phyloP scores from a whole-genome alignment of 2,329 filamentous ascomycete species.

The Zalaria sp. region DNA sequence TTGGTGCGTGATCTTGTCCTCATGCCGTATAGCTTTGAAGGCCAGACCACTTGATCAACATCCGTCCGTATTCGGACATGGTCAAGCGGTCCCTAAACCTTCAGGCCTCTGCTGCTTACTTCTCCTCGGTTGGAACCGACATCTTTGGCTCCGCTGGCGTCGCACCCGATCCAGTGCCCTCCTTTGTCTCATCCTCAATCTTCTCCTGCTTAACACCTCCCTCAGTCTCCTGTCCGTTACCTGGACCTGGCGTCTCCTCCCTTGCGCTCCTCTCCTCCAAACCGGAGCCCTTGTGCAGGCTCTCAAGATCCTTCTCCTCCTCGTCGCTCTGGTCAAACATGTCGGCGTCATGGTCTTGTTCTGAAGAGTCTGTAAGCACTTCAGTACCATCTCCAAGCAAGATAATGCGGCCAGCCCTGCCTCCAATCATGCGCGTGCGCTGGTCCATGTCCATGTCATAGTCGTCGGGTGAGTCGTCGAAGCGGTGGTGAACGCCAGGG shows the following conservation, averaged over 20 bases:
- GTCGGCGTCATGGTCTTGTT: slow-evolving; percentile 50
- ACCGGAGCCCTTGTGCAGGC: slow-evolving; percentile 53
- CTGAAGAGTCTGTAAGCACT: slow-evolving; percentile 69
- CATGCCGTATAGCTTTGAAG: too few species aligned
- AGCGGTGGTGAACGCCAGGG: slow-evolving; percentile 34
- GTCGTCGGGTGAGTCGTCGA: slow-evolving; percentile 38
- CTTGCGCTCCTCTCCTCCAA: slow-evolving; percentile 23
- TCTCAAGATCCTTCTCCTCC: slow-evolving; percentile 63
- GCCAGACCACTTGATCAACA: too few species aligned
- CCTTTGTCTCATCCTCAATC: slow-evolving; percentile 14
- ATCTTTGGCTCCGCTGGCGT: slow-evolving; percentile 16
- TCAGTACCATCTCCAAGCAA: slow-evolving; percentile 91
- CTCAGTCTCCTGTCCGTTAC: neutral
- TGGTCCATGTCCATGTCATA: slow-evolving; percentile 63
- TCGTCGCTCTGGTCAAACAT: slow-evolving; percentile 65
- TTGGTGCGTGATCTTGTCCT: too few species aligned
- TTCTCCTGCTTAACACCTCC: slow-evolving; percentile 15
- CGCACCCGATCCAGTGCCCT: slow-evolving; percentile 4
- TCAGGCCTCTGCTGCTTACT: too few species aligned
- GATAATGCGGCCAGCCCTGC: slow-evolving; percentile 71
- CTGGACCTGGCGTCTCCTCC: slow-evolving; percentile 37
- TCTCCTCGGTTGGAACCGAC: slow-evolving; percentile 3
- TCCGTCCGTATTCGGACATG: too few species aligned
- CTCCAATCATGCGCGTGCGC: slow-evolving; percentile 53
- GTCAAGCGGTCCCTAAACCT: too few species aligned